These are phyloP conservation scores for Thermothielavioides terrestris DNA, from an alignment of 495 filamentous ascomycete genomes.

Conservation along the genomic window DNA sequence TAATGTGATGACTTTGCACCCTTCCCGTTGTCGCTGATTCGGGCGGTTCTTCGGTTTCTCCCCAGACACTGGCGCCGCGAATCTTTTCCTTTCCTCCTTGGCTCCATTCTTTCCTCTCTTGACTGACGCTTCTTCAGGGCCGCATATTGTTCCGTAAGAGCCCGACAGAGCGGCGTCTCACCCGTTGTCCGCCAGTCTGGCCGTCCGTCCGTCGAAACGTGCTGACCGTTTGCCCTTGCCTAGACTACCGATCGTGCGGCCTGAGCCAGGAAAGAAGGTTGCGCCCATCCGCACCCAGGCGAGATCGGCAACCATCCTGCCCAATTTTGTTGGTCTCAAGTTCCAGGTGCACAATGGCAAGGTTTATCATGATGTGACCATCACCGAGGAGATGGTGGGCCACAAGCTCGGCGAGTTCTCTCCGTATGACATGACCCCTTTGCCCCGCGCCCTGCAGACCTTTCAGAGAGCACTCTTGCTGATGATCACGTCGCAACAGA, in stretches of 20 bases:
- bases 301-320: slow-evolving; percentile 84
- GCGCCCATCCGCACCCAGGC: slow-evolving; percentile 82
- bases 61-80: neutral
- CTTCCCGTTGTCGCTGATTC: neutral
- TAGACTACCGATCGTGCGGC: slow-evolving; percentile 56
- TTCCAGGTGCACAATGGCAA: slow-evolving; percentile 97
- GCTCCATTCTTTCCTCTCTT: neutral
- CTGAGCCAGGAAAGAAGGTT: slow-evolving; percentile 51
- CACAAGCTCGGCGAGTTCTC: slow-evolving; percentile 96
- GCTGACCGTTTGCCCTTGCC: slow-evolving; percentile 7
- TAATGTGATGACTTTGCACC: slow-evolving; percentile 8
- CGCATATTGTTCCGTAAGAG: slow-evolving; percentile 64
- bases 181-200: neutral
- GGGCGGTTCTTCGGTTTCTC: neutral
- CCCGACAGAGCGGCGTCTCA: neutral
- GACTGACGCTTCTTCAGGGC: slow-evolving; percentile 36
- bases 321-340: slow-evolving; percentile 86
- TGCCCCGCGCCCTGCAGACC: neutral
- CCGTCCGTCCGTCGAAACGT: neutral
- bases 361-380: slow-evolving; percentile 74
- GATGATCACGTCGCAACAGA: slow-evolving; percentile 35
- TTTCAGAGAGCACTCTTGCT: neutral
- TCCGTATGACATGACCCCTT: slow-evolving; percentile 50
- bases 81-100: neutral
- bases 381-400: slow-evolving; percentile 98